Evolutionary conservation across 2,329 filamentous ascomycete genomes (phyloP), one percentile per base, ranked within the genome.

Genomic region (Alternaria dauci): DNA sequence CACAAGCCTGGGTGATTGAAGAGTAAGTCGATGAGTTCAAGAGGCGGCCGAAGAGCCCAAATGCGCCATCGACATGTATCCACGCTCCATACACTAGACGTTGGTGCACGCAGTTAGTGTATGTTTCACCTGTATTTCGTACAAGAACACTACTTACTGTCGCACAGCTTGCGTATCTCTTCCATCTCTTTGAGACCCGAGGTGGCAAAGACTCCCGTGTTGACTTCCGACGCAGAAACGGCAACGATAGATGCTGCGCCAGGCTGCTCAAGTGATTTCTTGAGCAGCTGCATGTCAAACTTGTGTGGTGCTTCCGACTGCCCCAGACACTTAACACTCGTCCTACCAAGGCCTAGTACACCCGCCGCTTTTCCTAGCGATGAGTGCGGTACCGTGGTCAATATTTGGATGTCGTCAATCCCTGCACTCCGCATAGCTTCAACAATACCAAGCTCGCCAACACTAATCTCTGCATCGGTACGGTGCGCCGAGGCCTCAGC

Each of bases 51-150:
- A 96, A 93, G 12, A 97, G 85, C 0, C 94, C 94, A 75, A 98
- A 97, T 0, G 94, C 94, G 44, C 91, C 94, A 71, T 97, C 94
- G 8, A 94, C 89, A 76, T 98, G 94, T 39, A 97, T 84, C 94
- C 94, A 97, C 0, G 92, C 89, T 1, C 85, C 85, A 66, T 94
- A 88, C 65, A 83, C 32, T 36, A 16, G 5, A 14, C 12, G 32
- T 36, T 14, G 32, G 32, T 16, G 14, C 16, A 14, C 32, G 6
- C 12, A 36, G 32, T 36, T 12, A 36, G 14, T 16, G 1, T 12
- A 14, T 16, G 5, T 36, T 7, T 36, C 14, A 36, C 32, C 0
- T 16, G 32, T 36, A 36, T 12, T 36, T 36, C 32, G 32, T 36
- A 16, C 32, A 16, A 16, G 32, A 6, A 36, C 6, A 36, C 12